Conservation (phyloP, 306 rosid species). For the Quercus ilex region DNA sequence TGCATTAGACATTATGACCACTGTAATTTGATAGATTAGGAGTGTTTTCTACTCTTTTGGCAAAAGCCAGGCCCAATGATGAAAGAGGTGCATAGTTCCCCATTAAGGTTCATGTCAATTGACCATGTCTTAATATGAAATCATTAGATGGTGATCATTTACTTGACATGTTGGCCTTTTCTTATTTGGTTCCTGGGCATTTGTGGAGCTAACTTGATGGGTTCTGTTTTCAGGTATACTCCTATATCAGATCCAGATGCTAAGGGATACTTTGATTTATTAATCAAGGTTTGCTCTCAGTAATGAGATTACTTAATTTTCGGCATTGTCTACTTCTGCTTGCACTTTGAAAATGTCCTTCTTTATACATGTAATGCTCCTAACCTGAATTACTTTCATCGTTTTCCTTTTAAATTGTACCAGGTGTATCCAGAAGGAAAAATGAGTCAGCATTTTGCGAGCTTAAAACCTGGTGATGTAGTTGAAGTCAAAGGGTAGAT, state of each 20-base stretch:
- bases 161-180: neutral
- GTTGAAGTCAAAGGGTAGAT: conserved; percentile 97
- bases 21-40: neutral
- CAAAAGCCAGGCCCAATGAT: neutral
- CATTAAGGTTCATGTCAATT: neutral
- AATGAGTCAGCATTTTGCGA: conserved; percentile 98
- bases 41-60: neutral
- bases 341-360: neutral
- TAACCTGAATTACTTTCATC: neutral
- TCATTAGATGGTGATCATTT: neutral
- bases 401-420: conserved; percentile 26
- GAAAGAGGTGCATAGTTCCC: neutral
- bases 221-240: conserved; percentile 67
- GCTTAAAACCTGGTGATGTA: conserved; percentile 92
- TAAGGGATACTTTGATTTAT: conserved; percentile 87
- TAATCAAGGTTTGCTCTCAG: conserved; percentile 70
- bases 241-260: conserved; percentile 94
- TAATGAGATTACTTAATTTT: conserved; percentile 8
- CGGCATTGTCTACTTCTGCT: neutral
- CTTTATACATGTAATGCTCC: neutral
- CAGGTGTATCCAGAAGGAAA: conserved; percentile 95
- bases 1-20: neutral
- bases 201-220: conserved; percentile 8
- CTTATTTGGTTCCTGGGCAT: conserved; percentile 12
- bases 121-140: neutral